phyloP scores from a whole-genome alignment of 352 stramenopile genomes.

The Globisporangium solare region DNA sequence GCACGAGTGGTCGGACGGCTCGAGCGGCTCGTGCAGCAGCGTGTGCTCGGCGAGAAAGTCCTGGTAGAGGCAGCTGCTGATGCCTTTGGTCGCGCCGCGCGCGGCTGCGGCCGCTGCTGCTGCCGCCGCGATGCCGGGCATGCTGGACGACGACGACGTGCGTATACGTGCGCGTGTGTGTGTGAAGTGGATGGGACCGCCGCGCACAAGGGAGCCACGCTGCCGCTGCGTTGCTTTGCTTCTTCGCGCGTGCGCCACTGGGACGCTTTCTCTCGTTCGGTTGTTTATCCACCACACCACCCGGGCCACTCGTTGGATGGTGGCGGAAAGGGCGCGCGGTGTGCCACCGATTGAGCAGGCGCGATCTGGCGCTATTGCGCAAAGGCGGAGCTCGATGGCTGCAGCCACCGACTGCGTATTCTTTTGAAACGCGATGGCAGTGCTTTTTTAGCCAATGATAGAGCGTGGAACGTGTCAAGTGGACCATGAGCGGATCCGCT shows the following conservation, averaged over 20 bases:
- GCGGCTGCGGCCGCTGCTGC: constrained; percentile 9
- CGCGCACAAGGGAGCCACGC: too few relatives aligned
- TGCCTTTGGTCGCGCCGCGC: constrained; percentile 31
- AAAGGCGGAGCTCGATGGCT: too few relatives aligned
- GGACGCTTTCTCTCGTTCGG: not conserved
- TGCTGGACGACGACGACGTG: not conserved
- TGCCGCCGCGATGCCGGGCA: constrained; percentile 5
- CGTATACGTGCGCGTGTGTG: not conserved
- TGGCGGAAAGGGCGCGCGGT: too few relatives aligned
- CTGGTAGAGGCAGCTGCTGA: constrained; percentile 61
- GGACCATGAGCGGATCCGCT: too few relatives aligned
- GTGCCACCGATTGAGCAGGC: too few relatives aligned
- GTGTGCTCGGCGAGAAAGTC: constrained; percentile 59
- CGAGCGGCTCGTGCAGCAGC: constrained; percentile 36
- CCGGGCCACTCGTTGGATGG: too few relatives aligned
- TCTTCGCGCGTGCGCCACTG: not conserved
- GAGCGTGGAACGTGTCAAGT: too few relatives aligned
- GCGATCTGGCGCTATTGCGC: too few relatives aligned
- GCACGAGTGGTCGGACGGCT: constrained; percentile 38
- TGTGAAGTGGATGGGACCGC: not conserved
- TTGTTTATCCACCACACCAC: not conserved
- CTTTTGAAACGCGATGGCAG: too few relatives aligned
- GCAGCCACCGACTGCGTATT: too few relatives aligned
- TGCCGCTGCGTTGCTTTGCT: constrained; percentile 6
- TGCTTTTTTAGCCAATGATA: too few relatives aligned